phyloP scores from a whole-genome alignment of 805 yeast species.

The Debaryomyces castellii region DNA sequence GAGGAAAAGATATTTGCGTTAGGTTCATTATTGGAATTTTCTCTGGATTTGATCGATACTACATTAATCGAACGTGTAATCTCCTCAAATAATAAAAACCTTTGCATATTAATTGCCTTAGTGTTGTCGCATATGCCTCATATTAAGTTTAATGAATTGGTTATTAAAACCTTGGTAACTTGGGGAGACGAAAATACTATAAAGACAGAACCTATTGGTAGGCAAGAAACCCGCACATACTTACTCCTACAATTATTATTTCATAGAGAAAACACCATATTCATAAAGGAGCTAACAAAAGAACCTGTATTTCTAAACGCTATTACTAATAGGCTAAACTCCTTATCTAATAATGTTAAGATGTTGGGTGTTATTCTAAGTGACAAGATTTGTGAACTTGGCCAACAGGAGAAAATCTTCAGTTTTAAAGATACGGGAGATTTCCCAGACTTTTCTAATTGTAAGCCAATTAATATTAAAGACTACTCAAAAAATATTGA shows the following conservation, averaged over 20 bases:
- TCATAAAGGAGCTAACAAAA: conserved; percentile 29
- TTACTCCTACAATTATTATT: conserved; percentile 40
- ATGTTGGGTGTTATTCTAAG: conserved; percentile 59
- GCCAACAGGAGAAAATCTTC: conserved; percentile 31
- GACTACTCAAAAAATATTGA: not conserved
- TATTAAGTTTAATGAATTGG: conserved; percentile 3
- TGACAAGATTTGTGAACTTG: conserved; percentile 42
- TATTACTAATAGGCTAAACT: conserved; percentile 54
- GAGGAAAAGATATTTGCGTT: conserved; percentile 16
- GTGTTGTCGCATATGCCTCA: conserved; percentile 6
- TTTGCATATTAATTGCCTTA: conserved; percentile 17
- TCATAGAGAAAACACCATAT: conserved; percentile 13
- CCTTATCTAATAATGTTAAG: conserved; percentile 46
- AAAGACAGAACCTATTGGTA: conserved; percentile 35
- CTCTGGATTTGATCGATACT: conserved; percentile 17
- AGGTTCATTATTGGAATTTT: conserved; percentile 14
- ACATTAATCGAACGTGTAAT: conserved; percentile 18
- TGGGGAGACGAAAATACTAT: conserved; percentile 32
- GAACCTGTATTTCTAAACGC: conserved; percentile 44
- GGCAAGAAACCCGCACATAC: conserved; percentile 51
- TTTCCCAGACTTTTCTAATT: conserved; percentile 20
- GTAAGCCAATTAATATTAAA: conserved; percentile 18
- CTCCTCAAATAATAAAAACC: conserved; percentile 8
- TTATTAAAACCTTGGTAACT: conserved; percentile 5
- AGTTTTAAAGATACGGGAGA: conserved; percentile 27